Base-by-base conservation (phyloP, 192 early-diverging fungal species). In the Entomortierella beljakovae region DNA sequence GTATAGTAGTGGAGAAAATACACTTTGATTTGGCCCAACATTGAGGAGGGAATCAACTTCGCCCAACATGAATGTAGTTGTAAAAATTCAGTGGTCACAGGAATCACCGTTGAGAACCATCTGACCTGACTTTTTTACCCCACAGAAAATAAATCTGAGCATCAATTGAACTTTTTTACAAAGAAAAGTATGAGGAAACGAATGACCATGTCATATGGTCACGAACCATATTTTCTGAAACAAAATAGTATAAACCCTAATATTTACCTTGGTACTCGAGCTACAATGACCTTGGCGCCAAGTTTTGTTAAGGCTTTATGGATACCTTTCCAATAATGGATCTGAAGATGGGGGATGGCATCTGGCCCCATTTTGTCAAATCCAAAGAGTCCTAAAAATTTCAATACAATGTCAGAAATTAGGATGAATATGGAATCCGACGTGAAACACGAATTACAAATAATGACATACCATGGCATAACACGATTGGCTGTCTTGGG, bases 271-370 rank as follows among this genome's bases (percentile, higher is more conserved):
- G 91, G 85, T 26, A 97, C 96, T 42, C 90, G 87, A 22, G 94
- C 88, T 13, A 95, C 86, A 33, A 92, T 73, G 26, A 98, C 95
- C 51, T 91, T 90, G 64, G 92, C 92, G 18, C 97, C 97, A 20
- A 94, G 66, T 29, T 89, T 86, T 35, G 87, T 84, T 65, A 98
- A 73, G 2, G 93, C 91, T 59, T 95, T 89, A 43, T 88, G 84
- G 35, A 96, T 92, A 9, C 91, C 93, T 26, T 87, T 86, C 94
- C 93, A 95, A 71, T 95, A 97, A 57, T 95, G 92, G 34, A 95
- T 84, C 77, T 95, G 95, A n/a, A 98, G 80, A 22, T 85, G 79
- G 1, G 95, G 95, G 18, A 95, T 77, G 25, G 86, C 81, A 9
- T 89, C 89, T 0, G 93, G 93, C 0, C 96, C 94, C 66, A 86